A percentile compares a stretch with the other conserved stretches of the same genome.
phyloP scores from a whole-genome alignment of 306 rosid genomes.

The Cicer yamashitae region DNA sequence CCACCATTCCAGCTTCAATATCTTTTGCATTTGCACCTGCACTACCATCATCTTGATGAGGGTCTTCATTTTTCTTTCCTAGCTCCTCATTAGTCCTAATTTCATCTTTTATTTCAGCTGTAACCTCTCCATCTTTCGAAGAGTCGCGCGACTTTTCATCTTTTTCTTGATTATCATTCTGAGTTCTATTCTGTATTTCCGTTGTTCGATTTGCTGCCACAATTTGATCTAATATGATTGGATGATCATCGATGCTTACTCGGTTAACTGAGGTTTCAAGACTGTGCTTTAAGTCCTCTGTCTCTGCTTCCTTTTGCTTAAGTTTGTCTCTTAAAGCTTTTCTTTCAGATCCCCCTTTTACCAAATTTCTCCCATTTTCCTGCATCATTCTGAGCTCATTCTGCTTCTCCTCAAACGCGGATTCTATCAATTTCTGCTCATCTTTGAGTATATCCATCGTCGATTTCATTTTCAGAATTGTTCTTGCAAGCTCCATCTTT shows the following conservation, averaged over 20 bases:
- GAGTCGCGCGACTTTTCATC: neutral
- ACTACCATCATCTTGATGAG: slow-evolving; percentile 36
- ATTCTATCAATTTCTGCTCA: slow-evolving; percentile 68
- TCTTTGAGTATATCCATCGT: slow-evolving; percentile 72
- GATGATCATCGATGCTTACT: slow-evolving; percentile 46
- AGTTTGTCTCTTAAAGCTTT: slow-evolving; percentile 53
- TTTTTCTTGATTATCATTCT: slow-evolving; percentile 26
- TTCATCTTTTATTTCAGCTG: slow-evolving; percentile 38
- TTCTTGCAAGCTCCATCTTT: slow-evolving; percentile 81
- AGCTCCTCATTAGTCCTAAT: slow-evolving; percentile 13
- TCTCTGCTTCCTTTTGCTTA: slow-evolving; percentile 71
- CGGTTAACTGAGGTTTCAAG: slow-evolving; percentile 49
- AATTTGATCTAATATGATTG: slow-evolving; percentile 40
- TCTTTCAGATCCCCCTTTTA: slow-evolving; percentile 44
- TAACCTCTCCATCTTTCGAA: slow-evolving; percentile 23
- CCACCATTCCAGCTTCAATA: slow-evolving; percentile 10
- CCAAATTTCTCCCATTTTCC: slow-evolving; percentile 34
- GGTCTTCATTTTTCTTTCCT: slow-evolving; percentile 39
- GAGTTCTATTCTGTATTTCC: slow-evolving; percentile 34
- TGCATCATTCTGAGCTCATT: slow-evolving; percentile 61
- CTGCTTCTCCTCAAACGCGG: slow-evolving; percentile 69
- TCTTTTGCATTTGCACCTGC: slow-evolving; percentile 7
- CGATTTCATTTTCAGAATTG: slow-evolving; percentile 67
- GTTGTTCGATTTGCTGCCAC: slow-evolving; percentile 41
- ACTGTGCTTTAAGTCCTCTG: slow-evolving; percentile 60